A percentile compares a stretch with the other conserved stretches of the same genome.
Evolutionary conservation across 306 rosid species (phyloP).

Genomic region (Erythrophleum fordii): DNA sequence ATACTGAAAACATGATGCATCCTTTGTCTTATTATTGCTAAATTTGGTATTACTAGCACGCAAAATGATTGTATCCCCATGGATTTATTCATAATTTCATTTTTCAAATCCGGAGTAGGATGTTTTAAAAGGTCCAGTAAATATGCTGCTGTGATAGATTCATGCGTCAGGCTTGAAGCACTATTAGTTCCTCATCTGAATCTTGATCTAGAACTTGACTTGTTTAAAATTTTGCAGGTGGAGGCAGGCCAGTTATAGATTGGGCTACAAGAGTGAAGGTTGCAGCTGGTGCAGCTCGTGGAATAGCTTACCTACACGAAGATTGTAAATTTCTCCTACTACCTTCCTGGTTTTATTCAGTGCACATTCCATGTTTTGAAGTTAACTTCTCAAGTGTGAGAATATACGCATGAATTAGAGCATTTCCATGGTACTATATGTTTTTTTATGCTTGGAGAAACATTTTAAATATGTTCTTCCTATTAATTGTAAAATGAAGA

Average conservation of each 20-base stretch:
- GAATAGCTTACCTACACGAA: constrained; percentile 95
- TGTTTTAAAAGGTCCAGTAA: constrained; percentile 16
- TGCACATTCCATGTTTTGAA: background rate
- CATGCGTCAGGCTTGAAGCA: constrained; percentile 27
- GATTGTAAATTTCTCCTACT: constrained; percentile 70
- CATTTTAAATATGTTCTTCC: background rate
- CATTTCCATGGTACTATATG: background rate
- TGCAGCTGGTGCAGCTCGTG: constrained; percentile 97
- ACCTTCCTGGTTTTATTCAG: background rate
- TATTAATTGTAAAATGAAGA: constrained; percentile 17
- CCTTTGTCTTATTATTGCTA: background rate
- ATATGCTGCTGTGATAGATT: constrained; percentile 20
- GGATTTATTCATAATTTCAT: background rate
- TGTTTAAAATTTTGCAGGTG: constrained; percentile 50
- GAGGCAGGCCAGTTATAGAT: constrained; percentile 63
- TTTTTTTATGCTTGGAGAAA: constrained; percentile 6
- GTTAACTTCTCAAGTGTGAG: constrained; percentile 5
- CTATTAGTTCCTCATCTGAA: constrained; percentile 18
- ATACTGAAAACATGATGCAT: background rate
- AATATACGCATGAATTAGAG: background rate
- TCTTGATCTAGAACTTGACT: constrained; percentile 21
- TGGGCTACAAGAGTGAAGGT: constrained; percentile 89
- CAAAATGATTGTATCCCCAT: background rate
- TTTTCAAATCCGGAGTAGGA: constrained; percentile 14
- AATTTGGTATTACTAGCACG: background rate